These are phyloP conservation scores for Aspergillus arachidicola DNA, from an alignment of 2,329 filamentous ascomycete species.

Conservation along the genomic window DNA sequence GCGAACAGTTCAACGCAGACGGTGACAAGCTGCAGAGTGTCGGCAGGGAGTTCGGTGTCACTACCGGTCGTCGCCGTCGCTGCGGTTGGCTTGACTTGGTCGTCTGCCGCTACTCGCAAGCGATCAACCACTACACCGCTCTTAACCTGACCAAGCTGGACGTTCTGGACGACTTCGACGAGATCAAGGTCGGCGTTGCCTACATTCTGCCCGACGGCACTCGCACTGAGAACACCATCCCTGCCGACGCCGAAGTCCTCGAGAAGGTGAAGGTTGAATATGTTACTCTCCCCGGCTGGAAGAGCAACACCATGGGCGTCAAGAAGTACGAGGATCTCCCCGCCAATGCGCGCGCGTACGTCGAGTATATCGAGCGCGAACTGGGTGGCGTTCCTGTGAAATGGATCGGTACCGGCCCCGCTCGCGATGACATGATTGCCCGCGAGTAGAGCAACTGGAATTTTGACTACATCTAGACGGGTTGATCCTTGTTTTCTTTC, in stretches of 20 bases:
- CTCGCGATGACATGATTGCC: slow-evolving; percentile 63
- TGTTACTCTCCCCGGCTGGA: slow-evolving; percentile 63
- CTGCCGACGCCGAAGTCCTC: slow-evolving; percentile 57
- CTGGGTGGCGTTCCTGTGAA: slow-evolving; percentile 60
- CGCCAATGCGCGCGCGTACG: slow-evolving; percentile 59
- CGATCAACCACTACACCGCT: slow-evolving; percentile 55
- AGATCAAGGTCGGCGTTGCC: slow-evolving; percentile 62
- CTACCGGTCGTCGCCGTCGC: slow-evolving; percentile 63
- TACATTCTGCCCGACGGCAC: slow-evolving; percentile 57
- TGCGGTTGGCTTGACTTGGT: slow-evolving; percentile 69
- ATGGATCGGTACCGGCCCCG: slow-evolving; percentile 66
- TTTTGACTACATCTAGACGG: not conserved
- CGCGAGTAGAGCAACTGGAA: slow-evolving; percentile 30
- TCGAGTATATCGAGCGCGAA: slow-evolving; percentile 63
- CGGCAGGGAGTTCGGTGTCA: slow-evolving; percentile 59
- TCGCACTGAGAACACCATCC: slow-evolving; percentile 57
- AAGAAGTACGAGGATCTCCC: slow-evolving; percentile 61
- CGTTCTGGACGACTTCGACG: slow-evolving; percentile 64
- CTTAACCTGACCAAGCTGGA: slow-evolving; percentile 69
- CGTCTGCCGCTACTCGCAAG: slow-evolving; percentile 63
- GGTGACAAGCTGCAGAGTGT: slow-evolving; percentile 60
- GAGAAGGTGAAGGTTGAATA: slow-evolving; percentile 60
- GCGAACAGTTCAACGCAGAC: slow-evolving; percentile 59
- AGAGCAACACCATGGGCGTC: slow-evolving; percentile 59
- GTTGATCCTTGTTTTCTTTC: slow-evolving; percentile 3